A percentile compares a stretch with the other conserved stretches of the same genome.
Evolutionary conservation across 192 early-diverging fungal genomes (phyloP).

Genomic region (Anaeromyces robustus): DNA sequence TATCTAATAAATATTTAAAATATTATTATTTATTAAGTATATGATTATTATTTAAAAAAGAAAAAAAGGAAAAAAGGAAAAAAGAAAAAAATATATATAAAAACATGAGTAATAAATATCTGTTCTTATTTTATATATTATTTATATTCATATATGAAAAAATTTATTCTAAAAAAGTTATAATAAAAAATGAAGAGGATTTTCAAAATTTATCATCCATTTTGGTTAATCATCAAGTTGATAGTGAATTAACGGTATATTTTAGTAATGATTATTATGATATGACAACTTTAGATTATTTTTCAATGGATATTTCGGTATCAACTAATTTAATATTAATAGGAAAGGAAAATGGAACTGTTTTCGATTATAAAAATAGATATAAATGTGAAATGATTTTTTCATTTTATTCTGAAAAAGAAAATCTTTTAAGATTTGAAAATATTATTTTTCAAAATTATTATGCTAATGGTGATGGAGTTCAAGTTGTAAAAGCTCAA

Average conservation of each 20-base stretch:
- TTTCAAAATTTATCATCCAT: no score
- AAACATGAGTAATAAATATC: no score
- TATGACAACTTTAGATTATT: background rate
- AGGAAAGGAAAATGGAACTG: background rate
- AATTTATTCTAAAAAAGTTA: no score
- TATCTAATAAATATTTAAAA: no score
- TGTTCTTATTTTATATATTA: no score
- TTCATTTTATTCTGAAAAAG: background rate
- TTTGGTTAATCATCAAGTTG: no score
- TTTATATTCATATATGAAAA: no score
- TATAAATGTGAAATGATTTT: background rate
- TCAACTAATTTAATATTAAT: background rate
- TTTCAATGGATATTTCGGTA: background rate
- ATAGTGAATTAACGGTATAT: background rate
- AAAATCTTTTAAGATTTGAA: background rate
- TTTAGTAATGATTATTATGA: background rate
- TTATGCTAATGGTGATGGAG: background rate
- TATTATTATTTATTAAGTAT: no score
- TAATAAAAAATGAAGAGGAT: no score
- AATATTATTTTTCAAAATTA: background rate
- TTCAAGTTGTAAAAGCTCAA: background rate
- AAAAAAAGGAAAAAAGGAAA: no score
- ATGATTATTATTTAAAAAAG: no score
- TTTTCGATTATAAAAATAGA: background rate
- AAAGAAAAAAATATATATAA: no score